Base-by-base conservation (phyloP, 768 basidiomycete species). In the Rhizopogon roseolus region DNA sequence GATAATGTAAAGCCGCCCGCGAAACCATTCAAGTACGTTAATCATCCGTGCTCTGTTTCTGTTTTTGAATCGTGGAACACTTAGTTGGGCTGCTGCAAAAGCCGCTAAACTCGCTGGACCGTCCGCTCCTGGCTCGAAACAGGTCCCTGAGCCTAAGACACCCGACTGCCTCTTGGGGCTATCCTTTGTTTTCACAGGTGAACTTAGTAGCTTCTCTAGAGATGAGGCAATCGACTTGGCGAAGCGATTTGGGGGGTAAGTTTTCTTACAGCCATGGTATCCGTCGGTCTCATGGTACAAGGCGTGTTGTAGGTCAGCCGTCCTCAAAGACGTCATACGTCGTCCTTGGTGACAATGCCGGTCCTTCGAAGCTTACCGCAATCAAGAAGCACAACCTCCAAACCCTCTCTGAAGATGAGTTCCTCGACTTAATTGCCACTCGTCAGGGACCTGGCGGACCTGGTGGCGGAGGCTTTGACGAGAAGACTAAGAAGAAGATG, bases 151-250 rank as follows among this genome's bases (percentile, higher is more conserved):
- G 25, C 74, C 76, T n/a, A 91, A 88, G 63, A 76, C 81, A 13
- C 90, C 90, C 0, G 84, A 93, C 41, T 93, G 90, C 64, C 76
- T 99, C 8, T 80, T 85, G 0, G 95, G 95, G 0, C 76, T 98
- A 22, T 79, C 92, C 0, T 88, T 99, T 63, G 96, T 99, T 19
- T 99, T 99, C 59, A 98, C 97, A 0, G 97, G 95, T 14, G 96
- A 99, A 61, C 71, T 98, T 43, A 81, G 79, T 44, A 88, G 87
- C 54, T 84, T 98, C 59, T 85, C 91, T 1, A 79, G 97, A 37
- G 92, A 98, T 2, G 94, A 97, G 60, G 87, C 91, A 0, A 66
- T 76, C 27, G 93, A 96, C 61, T 69, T 96, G 6, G 96, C 88
- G 0, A 98, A 99, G 68, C 90, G 94, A 5, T 93, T 84, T 64